phyloP scores from a whole-genome alignment of 2,329 filamentous ascomycete species.

The Pyrenophora graminea region DNA sequence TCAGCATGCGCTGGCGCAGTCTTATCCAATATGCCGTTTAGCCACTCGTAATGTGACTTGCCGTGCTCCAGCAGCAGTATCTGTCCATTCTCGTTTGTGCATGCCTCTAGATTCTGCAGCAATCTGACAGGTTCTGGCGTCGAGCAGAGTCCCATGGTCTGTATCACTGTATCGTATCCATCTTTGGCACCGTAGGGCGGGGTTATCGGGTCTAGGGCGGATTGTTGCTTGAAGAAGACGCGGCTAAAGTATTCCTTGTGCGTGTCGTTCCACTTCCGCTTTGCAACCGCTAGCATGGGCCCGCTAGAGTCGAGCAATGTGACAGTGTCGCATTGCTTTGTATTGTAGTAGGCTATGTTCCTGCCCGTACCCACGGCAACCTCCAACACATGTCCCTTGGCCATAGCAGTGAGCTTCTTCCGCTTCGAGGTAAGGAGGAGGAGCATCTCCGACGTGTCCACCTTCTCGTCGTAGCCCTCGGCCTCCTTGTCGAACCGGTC shows the following conservation, averaged over 20 bases:
- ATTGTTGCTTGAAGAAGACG: slow-evolving; percentile 51
- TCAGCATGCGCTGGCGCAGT: slow-evolving; percentile 54
- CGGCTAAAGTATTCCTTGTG: slow-evolving; percentile 45
- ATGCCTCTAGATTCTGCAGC: slow-evolving; percentile 51
- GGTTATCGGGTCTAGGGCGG: slow-evolving; percentile 50
- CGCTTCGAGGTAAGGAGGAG: slow-evolving; percentile 49
- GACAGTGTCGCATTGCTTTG: slow-evolving; percentile 48
- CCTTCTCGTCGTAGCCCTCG: slow-evolving; percentile 53
- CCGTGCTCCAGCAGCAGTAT: slow-evolving; percentile 58
- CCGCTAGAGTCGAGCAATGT: slow-evolving; percentile 54
- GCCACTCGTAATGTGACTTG: slow-evolving; percentile 53
- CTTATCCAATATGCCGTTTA: slow-evolving; percentile 54
- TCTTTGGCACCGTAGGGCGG: slow-evolving; percentile 47
- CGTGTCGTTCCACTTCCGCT: slow-evolving; percentile 53
- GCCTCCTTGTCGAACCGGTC: slow-evolving; percentile 53
- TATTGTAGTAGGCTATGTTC: slow-evolving; percentile 53
- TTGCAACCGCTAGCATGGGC: slow-evolving; percentile 54
- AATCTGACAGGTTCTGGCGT: slow-evolving; percentile 52
- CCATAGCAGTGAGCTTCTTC: slow-evolving; percentile 47
- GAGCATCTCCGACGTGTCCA: slow-evolving; percentile 50
- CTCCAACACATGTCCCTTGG: slow-evolving; percentile 54
- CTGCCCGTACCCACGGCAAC: slow-evolving; percentile 56
- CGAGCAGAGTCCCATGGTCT: slow-evolving; percentile 58
- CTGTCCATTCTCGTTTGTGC: slow-evolving; percentile 49
- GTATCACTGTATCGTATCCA: slow-evolving; percentile 55